Evolutionary conservation across 192 early-diverging fungal species (phyloP).

Genomic region (Linnemannia zychae): DNA sequence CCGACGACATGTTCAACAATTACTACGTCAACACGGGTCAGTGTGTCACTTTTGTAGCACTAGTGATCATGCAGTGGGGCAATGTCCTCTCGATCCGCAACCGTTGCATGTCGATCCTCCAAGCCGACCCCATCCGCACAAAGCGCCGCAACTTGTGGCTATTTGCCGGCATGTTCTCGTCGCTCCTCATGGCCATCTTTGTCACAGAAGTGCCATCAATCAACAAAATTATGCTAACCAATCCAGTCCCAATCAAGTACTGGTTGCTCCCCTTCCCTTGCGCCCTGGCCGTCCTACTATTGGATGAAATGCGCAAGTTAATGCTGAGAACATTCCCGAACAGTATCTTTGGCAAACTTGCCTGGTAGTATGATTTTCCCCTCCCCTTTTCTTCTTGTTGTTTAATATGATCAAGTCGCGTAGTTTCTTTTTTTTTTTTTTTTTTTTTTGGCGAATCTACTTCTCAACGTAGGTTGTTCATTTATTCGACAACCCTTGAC

Average conservation of each 20-base stretch:
- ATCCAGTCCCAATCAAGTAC: conserved; percentile 67
- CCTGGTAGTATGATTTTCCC: conserved; percentile 60
- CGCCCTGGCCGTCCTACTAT: conserved; percentile 64
- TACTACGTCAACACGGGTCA: conserved; percentile 61
- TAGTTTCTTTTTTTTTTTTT: no score
- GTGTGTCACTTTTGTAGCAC: conserved; percentile 69
- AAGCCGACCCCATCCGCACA: conserved; percentile 70
- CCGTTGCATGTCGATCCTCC: conserved; percentile 65
- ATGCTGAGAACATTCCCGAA: conserved; percentile 60
- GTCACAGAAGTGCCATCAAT: conserved; percentile 65
- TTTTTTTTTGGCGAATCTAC: no score
- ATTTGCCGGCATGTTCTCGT: conserved; percentile 58
- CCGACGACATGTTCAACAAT: conserved; percentile 56
- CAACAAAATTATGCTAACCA: conserved; percentile 63
- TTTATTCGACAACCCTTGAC: no score
- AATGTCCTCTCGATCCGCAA: conserved; percentile 67
- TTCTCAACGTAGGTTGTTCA: no score
- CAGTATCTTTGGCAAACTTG: conserved; percentile 63
- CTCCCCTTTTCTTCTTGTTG: not conserved
- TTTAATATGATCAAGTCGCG: not conserved
- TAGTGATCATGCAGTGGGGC: conserved; percentile 71
- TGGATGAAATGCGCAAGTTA: conserved; percentile 73
- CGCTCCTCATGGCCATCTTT: conserved; percentile 59
- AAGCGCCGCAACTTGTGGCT: conserved; percentile 65
- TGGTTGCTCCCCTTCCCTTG: conserved; percentile 74